Percentiles rank a stretch among this genome's conserved stretches.
These are phyloP conservation scores for Aureococcus anophagefferens DNA, from an alignment of 108 stramenopile genomes.

Conservation along the genomic window DNA sequence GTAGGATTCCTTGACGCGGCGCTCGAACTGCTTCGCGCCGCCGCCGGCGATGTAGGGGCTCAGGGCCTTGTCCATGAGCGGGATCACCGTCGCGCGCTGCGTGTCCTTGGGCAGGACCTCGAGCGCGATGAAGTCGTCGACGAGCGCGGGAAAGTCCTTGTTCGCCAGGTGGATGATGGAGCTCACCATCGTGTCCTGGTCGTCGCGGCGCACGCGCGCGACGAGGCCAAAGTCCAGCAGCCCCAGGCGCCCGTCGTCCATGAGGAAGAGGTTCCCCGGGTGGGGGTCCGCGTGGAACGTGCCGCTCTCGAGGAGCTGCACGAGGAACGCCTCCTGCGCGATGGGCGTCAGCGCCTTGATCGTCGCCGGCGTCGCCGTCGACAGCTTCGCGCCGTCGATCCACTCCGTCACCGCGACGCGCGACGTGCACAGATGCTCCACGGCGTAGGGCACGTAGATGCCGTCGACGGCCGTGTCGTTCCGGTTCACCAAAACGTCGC, in stretches of 20 bases:
- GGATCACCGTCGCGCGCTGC: conserved; percentile 47
- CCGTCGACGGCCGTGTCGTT: conserved; percentile 39
- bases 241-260: conserved; percentile 56
- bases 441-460: conserved; percentile 65
- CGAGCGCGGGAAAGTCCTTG: conserved; percentile 70
- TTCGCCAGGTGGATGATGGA: conserved; percentile 81
- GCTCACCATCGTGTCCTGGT: conserved; percentile 67
- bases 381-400: conserved; percentile 72
- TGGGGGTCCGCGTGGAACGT: conserved; percentile 63
- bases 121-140: conserved; percentile 72
- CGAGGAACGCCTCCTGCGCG: conserved; percentile 49
- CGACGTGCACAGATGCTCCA: conserved; percentile 60
- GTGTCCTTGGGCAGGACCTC: conserved; percentile 67
- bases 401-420: conserved; percentile 70
- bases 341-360: conserved; percentile 56
- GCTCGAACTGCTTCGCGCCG: conserved; percentile 76
- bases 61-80: conserved; percentile 78
- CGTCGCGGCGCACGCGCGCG: conserved; percentile 55
- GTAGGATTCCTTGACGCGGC: conserved; percentile 61
- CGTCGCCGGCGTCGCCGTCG: conserved; percentile 43
- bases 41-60: conserved; percentile 79
- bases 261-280: conserved; percentile 60
- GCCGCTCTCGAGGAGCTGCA: conserved; percentile 32
- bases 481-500: conserved; percentile 47
- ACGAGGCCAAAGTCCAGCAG: conserved; percentile 78